phyloP scores from a whole-genome alignment of 805 yeast species.

The Torulaspora gathmanii region DNA sequence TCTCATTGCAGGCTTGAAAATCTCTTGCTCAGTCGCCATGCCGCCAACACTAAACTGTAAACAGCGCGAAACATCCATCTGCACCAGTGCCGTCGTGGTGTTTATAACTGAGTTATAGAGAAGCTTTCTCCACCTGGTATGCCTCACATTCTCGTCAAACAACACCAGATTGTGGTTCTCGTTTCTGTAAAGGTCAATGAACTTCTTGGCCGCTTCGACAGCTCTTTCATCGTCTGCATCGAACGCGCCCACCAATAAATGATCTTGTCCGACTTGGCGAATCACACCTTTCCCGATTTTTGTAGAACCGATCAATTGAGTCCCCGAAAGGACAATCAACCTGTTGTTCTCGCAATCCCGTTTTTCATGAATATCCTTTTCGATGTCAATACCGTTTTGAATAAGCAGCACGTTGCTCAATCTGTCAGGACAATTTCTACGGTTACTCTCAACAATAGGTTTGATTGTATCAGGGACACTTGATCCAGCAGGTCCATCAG shows the following conservation, averaged over 20 bases:
- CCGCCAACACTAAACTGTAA: slow-evolving; percentile 40
- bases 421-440: slow-evolving; percentile 12
- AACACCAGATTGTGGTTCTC: slow-evolving; percentile 38
- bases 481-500: slow-evolving; percentile 47
- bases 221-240: slow-evolving; percentile 36
- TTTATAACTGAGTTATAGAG: slow-evolving; percentile 63
- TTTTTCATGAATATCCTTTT: slow-evolving; percentile 47
- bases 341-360: slow-evolving; percentile 38
- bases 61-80: slow-evolving; percentile 52
- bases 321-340: slow-evolving; percentile 49
- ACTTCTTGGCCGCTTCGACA: slow-evolving; percentile 35
- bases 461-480: slow-evolving; percentile 48
- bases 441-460: slow-evolving; percentile 44
- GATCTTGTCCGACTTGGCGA: slow-evolving; percentile 49
- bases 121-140: slow-evolving; percentile 57
- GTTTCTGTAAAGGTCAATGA: slow-evolving; percentile 42
- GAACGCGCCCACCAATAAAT: slow-evolving; percentile 49
- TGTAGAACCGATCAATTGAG: slow-evolving; percentile 58
- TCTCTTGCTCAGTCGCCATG: slow-evolving; percentile 29
- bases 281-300: slow-evolving; percentile 45
- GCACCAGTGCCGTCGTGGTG: slow-evolving; percentile 54
- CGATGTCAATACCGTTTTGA: slow-evolving; percentile 67
- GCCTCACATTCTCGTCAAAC: slow-evolving; percentile 43
- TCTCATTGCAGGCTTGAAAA: slow-evolving; percentile 53
- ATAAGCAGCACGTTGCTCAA: slow-evolving; percentile 49